A percentile compares a stretch with the other conserved stretches of the same genome.
Conservation (phyloP, 768 basidiomycete species). For the Coprinopsis sp. region DNA sequence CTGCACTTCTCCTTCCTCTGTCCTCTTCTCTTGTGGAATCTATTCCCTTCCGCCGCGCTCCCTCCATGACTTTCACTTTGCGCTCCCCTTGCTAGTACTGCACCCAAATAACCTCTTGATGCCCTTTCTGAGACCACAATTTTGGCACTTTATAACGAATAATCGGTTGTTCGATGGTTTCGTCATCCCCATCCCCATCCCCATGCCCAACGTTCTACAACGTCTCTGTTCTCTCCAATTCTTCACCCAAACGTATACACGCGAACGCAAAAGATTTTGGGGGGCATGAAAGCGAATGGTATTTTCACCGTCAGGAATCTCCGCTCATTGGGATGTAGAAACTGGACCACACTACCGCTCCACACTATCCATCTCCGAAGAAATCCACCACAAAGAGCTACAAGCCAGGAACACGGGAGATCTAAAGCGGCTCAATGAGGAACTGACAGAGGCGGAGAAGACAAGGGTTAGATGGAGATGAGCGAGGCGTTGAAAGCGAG, state of each 20-base stretch:
- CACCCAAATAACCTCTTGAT: too few relatives aligned
- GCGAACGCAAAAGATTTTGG: slow-evolving; percentile 62
- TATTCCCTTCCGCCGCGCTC: too few relatives aligned
- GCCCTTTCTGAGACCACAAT: too few relatives aligned
- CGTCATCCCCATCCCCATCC: too few relatives aligned
- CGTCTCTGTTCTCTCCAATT: slow-evolving; percentile 66
- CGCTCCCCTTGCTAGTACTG: too few relatives aligned
- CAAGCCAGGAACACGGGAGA: slow-evolving; percentile 68
- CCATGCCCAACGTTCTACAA: slow-evolving; percentile 80
- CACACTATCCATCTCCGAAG: slow-evolving; percentile 51
- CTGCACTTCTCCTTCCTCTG: too few relatives aligned
- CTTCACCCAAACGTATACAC: slow-evolving; percentile 58
- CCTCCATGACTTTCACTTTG: too few relatives aligned
- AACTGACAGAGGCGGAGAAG: slow-evolving; percentile 82
- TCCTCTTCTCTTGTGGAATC: too few relatives aligned
- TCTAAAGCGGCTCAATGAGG: slow-evolving; percentile 68
- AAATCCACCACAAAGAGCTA: slow-evolving; percentile 49
- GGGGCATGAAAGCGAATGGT: slow-evolving; percentile 79
- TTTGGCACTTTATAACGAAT: too few relatives aligned
- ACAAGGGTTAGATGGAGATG: slow-evolving; percentile 91
- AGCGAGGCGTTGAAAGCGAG: slow-evolving; percentile 79
- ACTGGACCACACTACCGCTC: slow-evolving; percentile 83
- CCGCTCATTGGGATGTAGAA: slow-evolving; percentile 44
- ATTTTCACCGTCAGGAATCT: slow-evolving; percentile 15
- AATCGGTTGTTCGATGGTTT: too few relatives aligned